Base-by-base conservation (phyloP, 73 alveolate genomes). In the Halteria grandinella region DNA sequence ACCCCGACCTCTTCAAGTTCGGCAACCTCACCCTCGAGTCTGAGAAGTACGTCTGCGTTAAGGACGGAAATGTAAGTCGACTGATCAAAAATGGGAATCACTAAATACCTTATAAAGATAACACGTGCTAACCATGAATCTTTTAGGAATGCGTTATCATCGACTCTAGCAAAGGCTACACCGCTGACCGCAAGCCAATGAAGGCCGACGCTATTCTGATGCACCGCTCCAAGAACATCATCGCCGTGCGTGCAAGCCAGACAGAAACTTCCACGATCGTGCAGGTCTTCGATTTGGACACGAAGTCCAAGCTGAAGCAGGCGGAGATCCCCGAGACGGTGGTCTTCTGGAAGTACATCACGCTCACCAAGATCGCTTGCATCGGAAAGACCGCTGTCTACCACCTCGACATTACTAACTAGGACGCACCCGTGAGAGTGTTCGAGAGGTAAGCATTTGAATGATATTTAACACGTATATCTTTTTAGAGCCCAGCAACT, bases 161-260 rank as follows among this genome's bases (percentile, higher is more conserved):
- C 49, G 93, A 90, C 78, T 43, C 90, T 58, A 74, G 76, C 55
- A 74, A 85, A 50, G 75, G 79, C 29, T 83, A 62, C 89, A 40
- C 73, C n/a, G 85, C 69, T 40, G 82, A 92, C 34, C 91, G 99
- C 70, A 93, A 94, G 90, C 95, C 98, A 76, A 93, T 91, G 87
- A 97, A 89, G 89, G 98, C 99, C 41, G 99, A 97, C 32, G 94
- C 94, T 15, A 97, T 95, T 24, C 74, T 97, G 83, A 95, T 95
- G 98, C 98, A 97, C 85, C 98, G 98, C 31, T 51, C 91, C 48
- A 75, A 87, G 77, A 92, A 93, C 82, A 89, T 97, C 78, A 95
- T 97, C 72, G 97, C 99, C 17, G 89, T 95, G 71, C 83, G 98
- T 75, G 99, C 99, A 18, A 85, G 80, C 0, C 91, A 91, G 31